Percentiles rank a stretch among this genome's conserved stretches.
phyloP scores from a whole-genome alignment of 2,329 filamentous ascomycete species.

The Calonectria honghensis region DNA sequence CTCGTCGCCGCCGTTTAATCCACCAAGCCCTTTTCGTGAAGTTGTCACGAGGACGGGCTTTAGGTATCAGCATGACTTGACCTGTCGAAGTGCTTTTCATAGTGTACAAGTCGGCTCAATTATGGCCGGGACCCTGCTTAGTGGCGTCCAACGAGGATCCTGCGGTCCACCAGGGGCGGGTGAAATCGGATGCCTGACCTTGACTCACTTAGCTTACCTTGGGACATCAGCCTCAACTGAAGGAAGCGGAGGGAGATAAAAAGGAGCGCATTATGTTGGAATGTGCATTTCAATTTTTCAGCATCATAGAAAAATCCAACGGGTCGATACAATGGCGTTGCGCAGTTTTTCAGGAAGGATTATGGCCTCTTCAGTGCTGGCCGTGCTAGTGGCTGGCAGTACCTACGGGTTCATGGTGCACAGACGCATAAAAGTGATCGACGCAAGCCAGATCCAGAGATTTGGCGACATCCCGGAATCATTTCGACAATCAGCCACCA shows the following conservation, averaged over 20 bases:
- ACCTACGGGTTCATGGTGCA: constrained; percentile 46
- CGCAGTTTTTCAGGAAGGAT: constrained; percentile 43
- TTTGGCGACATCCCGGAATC: constrained; percentile 46
- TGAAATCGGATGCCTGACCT: constrained; percentile 23
- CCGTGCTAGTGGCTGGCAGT: constrained; percentile 40
- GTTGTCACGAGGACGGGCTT: not conserved
- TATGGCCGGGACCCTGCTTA: not conserved
- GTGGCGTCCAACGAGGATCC: not conserved
- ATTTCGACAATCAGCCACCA: constrained; percentile 51
- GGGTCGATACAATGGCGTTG: constrained; percentile 36
- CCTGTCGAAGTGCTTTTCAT: not conserved
- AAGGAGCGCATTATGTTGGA: not conserved
- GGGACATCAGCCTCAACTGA: constrained; percentile 23
- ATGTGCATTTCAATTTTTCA: not conserved
- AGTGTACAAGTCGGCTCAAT: not conserved
- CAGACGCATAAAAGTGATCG: constrained; percentile 36
- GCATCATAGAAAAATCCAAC: not conserved
- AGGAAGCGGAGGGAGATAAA: not conserved
- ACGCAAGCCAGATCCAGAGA: constrained; percentile 44
- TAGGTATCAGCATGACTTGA: not conserved
- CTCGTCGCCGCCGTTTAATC: not conserved
- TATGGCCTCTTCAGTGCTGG: constrained; percentile 41
- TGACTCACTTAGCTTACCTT: constrained; percentile 18
- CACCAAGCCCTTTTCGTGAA: not conserved
- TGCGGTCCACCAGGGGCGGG: constrained; percentile 27